Conservation (phyloP, 768 basidiomycete species). For the Rhizopogon vinicolor region DNA sequence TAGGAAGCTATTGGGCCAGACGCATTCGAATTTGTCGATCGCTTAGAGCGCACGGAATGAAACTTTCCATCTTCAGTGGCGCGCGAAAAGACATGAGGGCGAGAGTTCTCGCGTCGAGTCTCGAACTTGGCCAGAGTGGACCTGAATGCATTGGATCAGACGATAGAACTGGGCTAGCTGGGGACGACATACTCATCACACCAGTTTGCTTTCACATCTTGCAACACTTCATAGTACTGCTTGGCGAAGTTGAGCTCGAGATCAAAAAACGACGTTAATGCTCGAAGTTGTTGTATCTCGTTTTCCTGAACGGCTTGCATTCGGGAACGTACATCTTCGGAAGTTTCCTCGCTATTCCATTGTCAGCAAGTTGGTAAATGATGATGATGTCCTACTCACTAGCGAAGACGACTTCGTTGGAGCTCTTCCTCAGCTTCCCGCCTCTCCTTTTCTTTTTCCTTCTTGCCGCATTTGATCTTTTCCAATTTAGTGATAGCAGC, state of each 20-base stretch:
- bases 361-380: slow-evolving; percentile 1
- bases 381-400: slow-evolving; percentile 43
- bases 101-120: slow-evolving; percentile 12
- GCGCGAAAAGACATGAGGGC: slow-evolving; percentile 11
- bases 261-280: slow-evolving; percentile 68
- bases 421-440: slow-evolving; percentile 81
- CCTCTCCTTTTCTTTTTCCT: slow-evolving; percentile 73
- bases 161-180: not conserved
- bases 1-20: slow-evolving; percentile 11
- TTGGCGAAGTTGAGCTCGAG: slow-evolving; percentile 69
- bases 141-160: slow-evolving; percentile 16
- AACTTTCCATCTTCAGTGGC: slow-evolving; percentile 23
- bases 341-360: slow-evolving; percentile 69
- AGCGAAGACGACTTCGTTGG: slow-evolving; percentile 64
- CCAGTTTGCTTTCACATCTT: slow-evolving; percentile 68
- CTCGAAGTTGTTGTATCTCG: slow-evolving; percentile 67
- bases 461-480: slow-evolving; percentile 66
- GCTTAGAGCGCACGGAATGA: slow-evolving; percentile 29
- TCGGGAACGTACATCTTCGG: slow-evolving; percentile 76
- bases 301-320: slow-evolving; percentile 80
- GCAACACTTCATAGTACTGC: slow-evolving; percentile 68
- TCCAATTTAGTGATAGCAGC: slow-evolving; percentile 68
- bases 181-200: slow-evolving; percentile 46
- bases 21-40: slow-evolving; percentile 20
- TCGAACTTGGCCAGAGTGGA: slow-evolving; percentile 25